Conservation (phyloP, 108 stramenopile species). For the Discostella pseudostelligera region DNA sequence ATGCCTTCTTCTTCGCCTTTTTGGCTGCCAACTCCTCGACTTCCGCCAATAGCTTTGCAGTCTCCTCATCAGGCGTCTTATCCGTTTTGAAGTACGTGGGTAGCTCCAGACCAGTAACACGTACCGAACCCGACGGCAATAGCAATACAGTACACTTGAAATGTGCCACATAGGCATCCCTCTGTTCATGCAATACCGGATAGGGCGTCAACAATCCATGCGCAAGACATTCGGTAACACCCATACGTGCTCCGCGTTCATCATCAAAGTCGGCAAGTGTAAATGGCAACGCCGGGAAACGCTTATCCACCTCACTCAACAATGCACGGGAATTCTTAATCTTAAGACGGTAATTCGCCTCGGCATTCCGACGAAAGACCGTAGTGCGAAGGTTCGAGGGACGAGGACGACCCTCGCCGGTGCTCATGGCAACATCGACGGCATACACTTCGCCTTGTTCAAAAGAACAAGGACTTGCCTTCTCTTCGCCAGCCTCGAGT, state of each 20-base stretch:
- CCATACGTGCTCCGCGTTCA: constrained; percentile 92
- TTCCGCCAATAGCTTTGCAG: constrained; percentile 59
- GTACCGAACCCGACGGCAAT: constrained; percentile 86
- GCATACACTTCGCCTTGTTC: constrained; percentile 93
- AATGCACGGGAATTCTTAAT: constrained; percentile 91
- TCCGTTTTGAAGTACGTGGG: constrained; percentile 84
- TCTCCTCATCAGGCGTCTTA: constrained; percentile 88
- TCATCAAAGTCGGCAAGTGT: constrained; percentile 93
- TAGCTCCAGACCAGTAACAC: constrained; percentile 88
- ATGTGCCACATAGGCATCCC: constrained; percentile 90
- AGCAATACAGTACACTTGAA: constrained; percentile 98
- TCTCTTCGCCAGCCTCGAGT: constrained; percentile 74
- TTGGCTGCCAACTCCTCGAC: constrained; percentile 76
- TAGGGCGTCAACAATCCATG: constrained; percentile 94
- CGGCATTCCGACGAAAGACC: constrained; percentile 97
- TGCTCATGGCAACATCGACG: constrained; percentile 95
- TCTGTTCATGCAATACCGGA: constrained; percentile 89
- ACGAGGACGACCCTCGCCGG: constrained; percentile 97
- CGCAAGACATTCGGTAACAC: constrained; percentile 89
- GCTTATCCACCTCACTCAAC: constrained; percentile 89
- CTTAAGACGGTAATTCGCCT: constrained; percentile 93
- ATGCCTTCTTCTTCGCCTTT: constrained; percentile 82
- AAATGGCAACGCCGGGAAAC: constrained; percentile 97
- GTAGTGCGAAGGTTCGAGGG: constrained; percentile 90
- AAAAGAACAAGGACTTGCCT: constrained; percentile 78